phyloP scores from a whole-genome alignment of 2,329 filamentous ascomycete species.

The Mollisiaceae sp. region DNA sequence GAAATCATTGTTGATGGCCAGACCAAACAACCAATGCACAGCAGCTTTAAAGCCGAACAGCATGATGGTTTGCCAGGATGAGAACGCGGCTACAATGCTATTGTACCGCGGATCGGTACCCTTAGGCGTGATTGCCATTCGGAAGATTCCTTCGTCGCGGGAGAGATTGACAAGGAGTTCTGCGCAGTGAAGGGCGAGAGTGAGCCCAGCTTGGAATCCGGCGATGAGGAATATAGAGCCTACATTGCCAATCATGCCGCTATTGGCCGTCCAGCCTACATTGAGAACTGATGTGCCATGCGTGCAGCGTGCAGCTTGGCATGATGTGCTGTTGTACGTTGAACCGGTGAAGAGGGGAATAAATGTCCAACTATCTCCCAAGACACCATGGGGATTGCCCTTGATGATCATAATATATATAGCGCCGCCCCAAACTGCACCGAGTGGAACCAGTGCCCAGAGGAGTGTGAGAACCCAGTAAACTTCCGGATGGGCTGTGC shows the following conservation, averaged over 20 bases:
- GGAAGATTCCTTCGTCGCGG: slow-evolving; percentile 41
- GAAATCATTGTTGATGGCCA: slow-evolving; percentile 40
- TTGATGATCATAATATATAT: slow-evolving; percentile 34
- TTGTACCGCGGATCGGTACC: slow-evolving; percentile 40
- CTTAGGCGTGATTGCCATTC: slow-evolving; percentile 34
- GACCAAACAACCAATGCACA: slow-evolving; percentile 44
- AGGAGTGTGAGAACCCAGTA: slow-evolving; percentile 34
- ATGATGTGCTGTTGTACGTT: slow-evolving; percentile 8
- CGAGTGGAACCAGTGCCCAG: slow-evolving; percentile 30
- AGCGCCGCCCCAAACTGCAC: slow-evolving; percentile 24
- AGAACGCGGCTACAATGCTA: slow-evolving; percentile 39
- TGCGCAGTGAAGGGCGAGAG: slow-evolving; percentile 49
- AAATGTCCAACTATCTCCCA: slow-evolving; percentile 38
- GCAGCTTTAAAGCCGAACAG: slow-evolving; percentile 41
- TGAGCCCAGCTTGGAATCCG: slow-evolving; percentile 37
- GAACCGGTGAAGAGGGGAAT: slow-evolving; percentile 37
- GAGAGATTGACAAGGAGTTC: slow-evolving; percentile 62
- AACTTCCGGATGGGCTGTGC: slow-evolving; percentile 35
- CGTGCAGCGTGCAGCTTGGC: slow-evolving; percentile 32
- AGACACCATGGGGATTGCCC: slow-evolving; percentile 30
- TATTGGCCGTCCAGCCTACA: slow-evolving; percentile 36
- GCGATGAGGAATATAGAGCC: slow-evolving; percentile 39
- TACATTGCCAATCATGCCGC: slow-evolving; percentile 30
- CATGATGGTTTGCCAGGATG: slow-evolving; percentile 39
- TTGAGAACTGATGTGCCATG: slow-evolving; percentile 40